Evolutionary conservation across 176 grass and related monocot genomes (phyloP).

Genomic region (Musa acuminata): DNA sequence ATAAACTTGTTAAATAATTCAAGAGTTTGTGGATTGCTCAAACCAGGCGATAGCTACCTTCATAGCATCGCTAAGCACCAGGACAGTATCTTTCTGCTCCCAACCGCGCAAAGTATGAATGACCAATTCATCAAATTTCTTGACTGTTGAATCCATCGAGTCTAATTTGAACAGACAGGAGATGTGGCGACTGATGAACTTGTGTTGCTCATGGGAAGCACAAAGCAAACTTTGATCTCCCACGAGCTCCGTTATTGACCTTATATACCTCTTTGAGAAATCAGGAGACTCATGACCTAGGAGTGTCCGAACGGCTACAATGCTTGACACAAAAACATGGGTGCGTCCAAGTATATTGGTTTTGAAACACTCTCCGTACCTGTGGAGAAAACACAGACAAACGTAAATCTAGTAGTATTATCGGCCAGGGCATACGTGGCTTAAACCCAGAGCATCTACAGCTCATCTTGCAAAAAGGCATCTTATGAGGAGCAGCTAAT

Average conservation of each 20-base stretch:
- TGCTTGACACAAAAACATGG: conserved; percentile 62
- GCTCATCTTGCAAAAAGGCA: too few relatives aligned
- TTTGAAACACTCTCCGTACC: conserved; percentile 58
- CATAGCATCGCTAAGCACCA: conserved; percentile 57
- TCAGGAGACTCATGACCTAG: conserved; percentile 41
- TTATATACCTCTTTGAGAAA: conserved; percentile 79
- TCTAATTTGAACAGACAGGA: conserved; percentile 47
- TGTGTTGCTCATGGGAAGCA: conserved; percentile 43
- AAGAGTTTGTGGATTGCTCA: not conserved
- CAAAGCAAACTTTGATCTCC: too few relatives aligned
- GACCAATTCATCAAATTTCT: conserved; percentile 35
- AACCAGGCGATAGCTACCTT: conserved; percentile 1
- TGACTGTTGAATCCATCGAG: conserved; percentile 27
- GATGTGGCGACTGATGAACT: conserved; percentile 36
- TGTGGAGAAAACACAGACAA: not conserved
- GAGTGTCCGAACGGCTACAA: conserved; percentile 22
- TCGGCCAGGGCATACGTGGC: too few relatives aligned
- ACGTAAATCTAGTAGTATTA: too few relatives aligned
- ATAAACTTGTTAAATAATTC: not conserved
- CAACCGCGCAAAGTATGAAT: conserved; percentile 6
- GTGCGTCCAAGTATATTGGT: conserved; percentile 51
- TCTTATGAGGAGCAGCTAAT: too few relatives aligned
- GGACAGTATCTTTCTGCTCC: not conserved
- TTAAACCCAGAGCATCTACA: too few relatives aligned
- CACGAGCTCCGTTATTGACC: too few relatives aligned